Evolutionary conservation across 345 rosid genomes (phyloP), one percentile per base, ranked within the genome.

Genomic region (Laguncularia racemosa): DNA sequence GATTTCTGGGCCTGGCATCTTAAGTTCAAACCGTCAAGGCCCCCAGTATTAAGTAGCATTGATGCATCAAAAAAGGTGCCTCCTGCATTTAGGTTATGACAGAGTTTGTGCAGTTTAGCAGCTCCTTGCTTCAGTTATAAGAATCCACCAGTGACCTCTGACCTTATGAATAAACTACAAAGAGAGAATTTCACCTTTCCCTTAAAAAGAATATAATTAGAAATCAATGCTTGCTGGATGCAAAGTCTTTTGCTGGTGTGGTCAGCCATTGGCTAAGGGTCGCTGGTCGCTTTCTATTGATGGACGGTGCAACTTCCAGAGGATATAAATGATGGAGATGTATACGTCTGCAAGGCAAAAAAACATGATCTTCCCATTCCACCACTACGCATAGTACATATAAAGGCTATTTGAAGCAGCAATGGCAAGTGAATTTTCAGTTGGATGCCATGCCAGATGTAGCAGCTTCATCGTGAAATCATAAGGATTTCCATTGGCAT

Each of bases 351-450:
- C 40, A 7, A 33, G 9, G 40, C 9, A 1, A 10, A 33, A 33
- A 48, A 45, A 56, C 54, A 20, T 15, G 7, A 21, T 46, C 64
- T 44, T 65, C 70, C 53, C 53, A 21, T 68, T 47, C 65, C 55
- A 17, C 46, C 58, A 43, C 65, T 69, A 75, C 43, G 83, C 86
- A 64, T 78, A 81, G 65, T 78, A 81, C 83, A 81, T 81, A 75
- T 81, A 81, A 53, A 81, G 78, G 75, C 86, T 81, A 71, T 81
- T 81, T 48, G 83, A 69, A 16, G 86, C 86, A 2, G 86, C 86
- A 52, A 79, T 67, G 38, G 83, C 86, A 12, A 81, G 66, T 17
- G 83, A 70, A 59, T 75, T 75, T 59, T 81, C 86, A 0, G 72
- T 65, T 7, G 86, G 86, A 62, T 81, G 86, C 83, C 86, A 81